A percentile compares a stretch with the other conserved stretches of the same genome.
These are phyloP conservation scores for Saccharum spontaneum DNA, from an alignment of 176 grass and related monocot species.

Conservation along the genomic window DNA sequence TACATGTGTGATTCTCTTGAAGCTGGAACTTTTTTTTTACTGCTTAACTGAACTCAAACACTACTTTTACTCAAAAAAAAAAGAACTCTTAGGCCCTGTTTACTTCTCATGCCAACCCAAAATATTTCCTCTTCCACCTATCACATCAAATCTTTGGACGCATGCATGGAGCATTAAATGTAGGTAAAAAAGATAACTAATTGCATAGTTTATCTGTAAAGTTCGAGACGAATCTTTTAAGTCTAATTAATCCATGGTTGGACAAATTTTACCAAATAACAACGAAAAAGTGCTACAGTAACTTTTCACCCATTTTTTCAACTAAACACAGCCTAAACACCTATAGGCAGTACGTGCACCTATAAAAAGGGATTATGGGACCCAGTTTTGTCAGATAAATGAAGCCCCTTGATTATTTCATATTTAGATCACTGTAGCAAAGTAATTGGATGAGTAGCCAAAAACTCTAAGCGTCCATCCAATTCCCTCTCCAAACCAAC, in stretches of 20 bases:
- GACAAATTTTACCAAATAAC: too few relatives aligned
- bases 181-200: too few relatives aligned
- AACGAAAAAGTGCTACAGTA: too few relatives aligned
- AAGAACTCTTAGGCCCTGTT: neutral
- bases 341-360: neutral
- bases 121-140: too few relatives aligned
- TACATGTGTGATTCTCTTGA: neutral
- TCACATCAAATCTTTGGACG: too few relatives aligned
- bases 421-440: neutral
- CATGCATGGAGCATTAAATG: too few relatives aligned
- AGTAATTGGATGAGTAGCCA: neutral
- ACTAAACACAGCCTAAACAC: too few relatives aligned
- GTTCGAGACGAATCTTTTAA: too few relatives aligned
- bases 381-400: neutral
- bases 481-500: neutral
- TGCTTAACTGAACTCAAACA: neutral
- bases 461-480: slow-evolving; percentile 36
- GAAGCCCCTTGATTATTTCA: neutral
- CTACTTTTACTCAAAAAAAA: neutral
- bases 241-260: too few relatives aligned
- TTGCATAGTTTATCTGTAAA: too few relatives aligned
- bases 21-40: neutral
- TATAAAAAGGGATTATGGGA: neutral
- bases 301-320: too few relatives aligned
- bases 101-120: too few relatives aligned